Percentiles rank a stretch among this genome's conserved stretches.
phyloP scores from a whole-genome alignment of 306 rosid species.

The Luffa aegyptiaca region DNA sequence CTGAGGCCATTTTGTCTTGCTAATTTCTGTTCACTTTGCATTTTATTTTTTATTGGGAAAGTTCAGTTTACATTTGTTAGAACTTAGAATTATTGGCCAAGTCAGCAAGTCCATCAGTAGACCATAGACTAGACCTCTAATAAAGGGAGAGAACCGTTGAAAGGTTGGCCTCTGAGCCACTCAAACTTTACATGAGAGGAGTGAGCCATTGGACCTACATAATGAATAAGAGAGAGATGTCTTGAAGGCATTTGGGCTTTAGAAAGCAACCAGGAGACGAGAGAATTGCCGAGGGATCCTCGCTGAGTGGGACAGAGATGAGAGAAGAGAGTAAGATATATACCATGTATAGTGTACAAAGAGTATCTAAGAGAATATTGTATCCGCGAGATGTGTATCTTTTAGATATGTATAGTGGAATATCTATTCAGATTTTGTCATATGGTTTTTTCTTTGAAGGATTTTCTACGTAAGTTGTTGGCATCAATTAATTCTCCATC shows the following conservation, averaged over 20 bases:
- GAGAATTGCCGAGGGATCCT: neutral
- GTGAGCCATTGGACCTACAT: neutral
- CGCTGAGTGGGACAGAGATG: neutral
- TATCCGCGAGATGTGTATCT: neutral
- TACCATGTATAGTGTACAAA: neutral
- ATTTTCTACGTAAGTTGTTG: neutral
- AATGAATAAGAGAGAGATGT: neutral
- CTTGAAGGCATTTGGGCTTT: neutral
- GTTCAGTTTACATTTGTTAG: neutral
- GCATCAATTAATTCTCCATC: neutral
- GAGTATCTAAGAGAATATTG: neutral
- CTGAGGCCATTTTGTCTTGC: neutral
- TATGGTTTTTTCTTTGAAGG: neutral
- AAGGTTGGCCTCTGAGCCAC: neutral
- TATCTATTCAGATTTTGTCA: neutral
- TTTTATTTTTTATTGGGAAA: neutral
- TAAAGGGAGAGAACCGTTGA: neutral
- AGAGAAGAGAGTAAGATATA: neutral
- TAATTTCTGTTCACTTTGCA: neutral
- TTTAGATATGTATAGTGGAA: neutral
- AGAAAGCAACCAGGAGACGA: neutral
- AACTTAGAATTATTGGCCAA: neutral
- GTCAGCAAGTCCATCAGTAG: neutral
- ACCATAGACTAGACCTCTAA: neutral
- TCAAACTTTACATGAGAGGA: neutral